Evolutionary conservation across 768 basidiomycete genomes (phyloP), one percentile per base, ranked within the genome.

Genomic region (Exsudoporus frostii): DNA sequence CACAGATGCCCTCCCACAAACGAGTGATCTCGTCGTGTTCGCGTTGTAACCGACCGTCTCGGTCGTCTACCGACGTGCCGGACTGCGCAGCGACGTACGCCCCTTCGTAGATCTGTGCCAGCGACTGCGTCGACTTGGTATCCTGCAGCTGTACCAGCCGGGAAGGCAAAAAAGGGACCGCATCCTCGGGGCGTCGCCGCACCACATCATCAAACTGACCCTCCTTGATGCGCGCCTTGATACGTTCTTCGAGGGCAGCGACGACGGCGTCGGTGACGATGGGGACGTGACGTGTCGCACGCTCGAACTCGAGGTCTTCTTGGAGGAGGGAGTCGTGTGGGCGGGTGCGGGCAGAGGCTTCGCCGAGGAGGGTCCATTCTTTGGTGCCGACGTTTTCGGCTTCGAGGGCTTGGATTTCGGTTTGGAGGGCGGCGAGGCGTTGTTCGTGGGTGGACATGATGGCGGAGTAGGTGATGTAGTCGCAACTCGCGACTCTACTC

Each of bases 81-180:
- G 76, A 73, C 57, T 85, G 82, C 33, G 81, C 80, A 7, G 86
- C 84, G 36, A 85, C 77, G 69, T 88, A 99, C 53, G 95, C 95
- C 42, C 90, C 86, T 66, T 97, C 97, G 71, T 98, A 98, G 37
- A 99, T 90, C 73, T 98, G 90, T 14, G 94, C 95, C 42, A 99
- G 80, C 0, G 91, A 94, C 66, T 92, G 88, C 5, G 82, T 76
- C 8, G 91, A 94, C 66, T 95, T 90, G 4, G 83, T 85, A 63
- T 96, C 94, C 67, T 92, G 85, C 9, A 98, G 74, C 65, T 98
- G 95, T 53, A 97, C 83, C 51, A 91, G 76, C 30, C 88, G 83
- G 1, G 93, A 97, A 1, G 96, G 92, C 1, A 98, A 75, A 77
- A 95, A 98, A 0, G 95, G 85, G 58, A 88, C 90, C 58, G 93